A percentile compares a stretch with the other conserved stretches of the same genome.
phyloP scores from a whole-genome alignment of 2,329 filamentous ascomycete genomes.

The Penicillium sp. region DNA sequence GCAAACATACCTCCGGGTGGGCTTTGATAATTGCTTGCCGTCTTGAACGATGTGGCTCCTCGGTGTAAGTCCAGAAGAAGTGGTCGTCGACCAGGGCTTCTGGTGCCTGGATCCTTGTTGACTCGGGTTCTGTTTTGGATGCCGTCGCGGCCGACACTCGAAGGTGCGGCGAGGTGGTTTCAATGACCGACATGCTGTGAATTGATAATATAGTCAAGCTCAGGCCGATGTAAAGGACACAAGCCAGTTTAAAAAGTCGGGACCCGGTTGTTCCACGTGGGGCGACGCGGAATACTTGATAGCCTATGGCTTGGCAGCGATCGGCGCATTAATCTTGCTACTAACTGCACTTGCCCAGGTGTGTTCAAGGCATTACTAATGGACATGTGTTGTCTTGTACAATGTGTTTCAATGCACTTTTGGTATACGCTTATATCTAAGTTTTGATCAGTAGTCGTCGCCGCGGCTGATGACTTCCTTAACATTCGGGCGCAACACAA shows the following conservation, averaged over 20 bases:
- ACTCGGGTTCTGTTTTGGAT: conserved; percentile 21
- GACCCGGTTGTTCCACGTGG: conserved; percentile 39
- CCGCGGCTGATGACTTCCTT: conserved; percentile 88
- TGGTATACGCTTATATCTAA: conserved; percentile 8
- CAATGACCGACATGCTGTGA: conserved; percentile 33
- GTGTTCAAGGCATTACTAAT: conserved; percentile 4
- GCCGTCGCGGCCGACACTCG: conserved; percentile 35
- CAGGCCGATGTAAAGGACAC: conserved; percentile 10
- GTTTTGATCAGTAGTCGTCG: conserved; percentile 70
- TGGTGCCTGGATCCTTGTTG: conserved; percentile 33
- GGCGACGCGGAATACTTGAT: conserved; percentile 29
- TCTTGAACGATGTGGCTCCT: conserved; percentile 91
- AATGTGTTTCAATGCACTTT: conserved; percentile 4
- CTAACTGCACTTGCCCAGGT: background rate
- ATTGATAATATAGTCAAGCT: conserved; percentile 9
- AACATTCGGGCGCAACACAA: conserved; percentile 74
- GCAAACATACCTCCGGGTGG: conserved; percentile 75
- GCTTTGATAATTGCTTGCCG: conserved; percentile 96
- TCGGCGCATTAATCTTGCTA: conserved; percentile 4
- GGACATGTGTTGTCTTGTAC: background rate
- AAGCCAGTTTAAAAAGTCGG: conserved; percentile 25
- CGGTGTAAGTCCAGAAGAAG: conserved; percentile 99
- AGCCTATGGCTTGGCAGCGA: conserved; percentile 20
- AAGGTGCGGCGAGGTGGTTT: conserved; percentile 37
- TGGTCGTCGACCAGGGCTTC: conserved; percentile 50